A percentile compares a stretch with the other conserved stretches of the same genome.
phyloP scores from a whole-genome alignment of 768 basidiomycete genomes.

The Naganishia onofrii region DNA sequence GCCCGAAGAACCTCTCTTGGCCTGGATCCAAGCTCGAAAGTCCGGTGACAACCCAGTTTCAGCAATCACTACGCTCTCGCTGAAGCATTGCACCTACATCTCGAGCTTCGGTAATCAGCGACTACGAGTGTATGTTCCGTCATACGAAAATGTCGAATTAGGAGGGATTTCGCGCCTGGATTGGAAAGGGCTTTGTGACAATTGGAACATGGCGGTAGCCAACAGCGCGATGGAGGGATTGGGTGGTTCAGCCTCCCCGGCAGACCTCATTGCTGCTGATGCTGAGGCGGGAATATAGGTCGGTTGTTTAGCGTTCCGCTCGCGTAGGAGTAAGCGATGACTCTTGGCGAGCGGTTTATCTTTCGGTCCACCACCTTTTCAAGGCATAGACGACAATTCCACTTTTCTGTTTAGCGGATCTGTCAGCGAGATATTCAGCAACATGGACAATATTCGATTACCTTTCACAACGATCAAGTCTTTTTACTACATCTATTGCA shows the following conservation, averaged over 20 bases:
- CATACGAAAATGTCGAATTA: neutral
- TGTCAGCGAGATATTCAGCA: too few relatives aligned
- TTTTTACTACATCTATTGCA: too few relatives aligned
- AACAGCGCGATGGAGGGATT: neutral
- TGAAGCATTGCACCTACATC: slow-evolving; percentile 6
- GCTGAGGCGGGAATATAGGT: neutral
- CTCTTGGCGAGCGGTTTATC: neutral
- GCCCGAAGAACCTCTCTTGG: neutral
- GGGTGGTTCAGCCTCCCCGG: neutral
- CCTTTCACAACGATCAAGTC: too few relatives aligned
- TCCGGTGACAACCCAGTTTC: neutral
- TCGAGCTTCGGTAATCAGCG: neutral
- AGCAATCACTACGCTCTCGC: neutral
- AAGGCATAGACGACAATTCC: too few relatives aligned
- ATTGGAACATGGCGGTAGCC: neutral
- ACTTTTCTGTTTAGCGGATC: too few relatives aligned
- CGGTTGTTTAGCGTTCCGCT: neutral
- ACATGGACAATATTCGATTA: too few relatives aligned
- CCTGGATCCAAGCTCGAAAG: neutral
- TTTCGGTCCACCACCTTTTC: neutral
- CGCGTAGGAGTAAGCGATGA: neutral
- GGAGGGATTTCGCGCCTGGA: neutral
- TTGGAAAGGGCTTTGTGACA: neutral
- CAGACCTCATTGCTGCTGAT: neutral
- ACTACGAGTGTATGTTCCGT: neutral